Evolutionary conservation across 176 grass and related monocot species (phyloP), one percentile per base, ranked within the genome.

Genomic region (Thinopyrum elongatum): DNA sequence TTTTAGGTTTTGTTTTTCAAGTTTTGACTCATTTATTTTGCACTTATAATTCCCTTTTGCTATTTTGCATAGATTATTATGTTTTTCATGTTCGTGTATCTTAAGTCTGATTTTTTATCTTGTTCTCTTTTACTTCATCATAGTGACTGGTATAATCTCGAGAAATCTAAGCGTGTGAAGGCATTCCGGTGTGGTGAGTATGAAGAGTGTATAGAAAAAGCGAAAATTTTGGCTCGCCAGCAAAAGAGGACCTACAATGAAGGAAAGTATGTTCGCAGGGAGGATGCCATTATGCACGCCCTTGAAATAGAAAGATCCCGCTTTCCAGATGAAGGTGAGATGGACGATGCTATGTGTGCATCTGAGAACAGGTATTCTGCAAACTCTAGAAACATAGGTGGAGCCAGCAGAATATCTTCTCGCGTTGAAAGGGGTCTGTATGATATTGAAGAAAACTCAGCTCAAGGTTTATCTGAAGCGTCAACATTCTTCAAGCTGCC

Each of bases 111-210:
- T 33, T 44, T 16, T 68, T 57, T 82, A 76, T 34, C 64, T 77
- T 80, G 35, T 55, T 91, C 39, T 71, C n/a, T 80, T 82, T 27
- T 36, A 34, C 49, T 93, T 67, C 61, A 51, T 65, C 61, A 88
- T 93, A 98, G 96, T 87, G 96, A 98, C 84, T 98, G 91, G 91
- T 98, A 98, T 83, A 98, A 98, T 86, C 84, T 98, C 14, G 94
- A 93, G 74, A 98, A 98, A 83, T 95, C 96, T 71, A 92, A 88
- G 62, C 91, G 96, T 39, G 90, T 98, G 39, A 98, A 98, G 90
- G 69, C 92, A 88, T 98, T 98, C 78, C 88, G 93, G 9, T 98
- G 96, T 82, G 93, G 96, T 41, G 96, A 98, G 70, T 95, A 95
- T 82, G 92, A 95, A 67, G 96, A 98, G 75, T 95, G 91, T 86